Evolutionary conservation across 495 filamentous ascomycete species (phyloP).

Genomic region (Umbilicaria muhlenbergii): DNA sequence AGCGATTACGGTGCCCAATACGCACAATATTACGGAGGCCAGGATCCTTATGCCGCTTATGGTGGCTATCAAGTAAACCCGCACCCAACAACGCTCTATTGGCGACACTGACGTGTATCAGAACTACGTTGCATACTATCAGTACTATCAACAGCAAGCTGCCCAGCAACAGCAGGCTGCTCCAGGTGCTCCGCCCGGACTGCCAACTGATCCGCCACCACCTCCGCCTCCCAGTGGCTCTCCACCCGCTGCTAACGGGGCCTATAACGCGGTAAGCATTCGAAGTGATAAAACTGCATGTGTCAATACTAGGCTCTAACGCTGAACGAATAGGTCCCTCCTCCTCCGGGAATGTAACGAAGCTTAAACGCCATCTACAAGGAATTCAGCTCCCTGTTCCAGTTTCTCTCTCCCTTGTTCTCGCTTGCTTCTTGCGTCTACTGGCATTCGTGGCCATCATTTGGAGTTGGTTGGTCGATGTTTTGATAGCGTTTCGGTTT

Average conservation of each 20-base stretch:
- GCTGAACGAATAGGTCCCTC: slow-evolving; percentile 25
- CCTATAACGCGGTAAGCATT: slow-evolving; percentile 51
- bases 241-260: slow-evolving; percentile 34
- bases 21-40: slow-evolving; percentile 60
- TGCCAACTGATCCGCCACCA: slow-evolving; percentile 50
- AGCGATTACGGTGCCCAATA: slow-evolving; percentile 64
- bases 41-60: slow-evolving; percentile 83
- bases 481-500: no score
- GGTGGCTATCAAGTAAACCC: slow-evolving; percentile 46
- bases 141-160: slow-evolving; percentile 52
- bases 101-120: slow-evolving; percentile 16
- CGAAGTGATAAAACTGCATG: not conserved
- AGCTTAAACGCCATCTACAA: slow-evolving; percentile 5
- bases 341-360: slow-evolving; percentile 32
- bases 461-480: no score
- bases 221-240: slow-evolving; percentile 39
- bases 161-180: slow-evolving; percentile 34
- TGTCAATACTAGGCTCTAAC: not conserved
- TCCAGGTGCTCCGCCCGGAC: slow-evolving; percentile 33
- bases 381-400: slow-evolving; percentile 18
- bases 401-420: not conserved
- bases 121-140: slow-evolving; percentile 50
- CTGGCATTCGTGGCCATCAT: no score
- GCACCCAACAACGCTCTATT: slow-evolving; percentile 25
- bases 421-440: not conserved